phyloP scores from a whole-genome alignment of 192 early-diverging fungal genomes.

The Gonapodya sp. region DNA sequence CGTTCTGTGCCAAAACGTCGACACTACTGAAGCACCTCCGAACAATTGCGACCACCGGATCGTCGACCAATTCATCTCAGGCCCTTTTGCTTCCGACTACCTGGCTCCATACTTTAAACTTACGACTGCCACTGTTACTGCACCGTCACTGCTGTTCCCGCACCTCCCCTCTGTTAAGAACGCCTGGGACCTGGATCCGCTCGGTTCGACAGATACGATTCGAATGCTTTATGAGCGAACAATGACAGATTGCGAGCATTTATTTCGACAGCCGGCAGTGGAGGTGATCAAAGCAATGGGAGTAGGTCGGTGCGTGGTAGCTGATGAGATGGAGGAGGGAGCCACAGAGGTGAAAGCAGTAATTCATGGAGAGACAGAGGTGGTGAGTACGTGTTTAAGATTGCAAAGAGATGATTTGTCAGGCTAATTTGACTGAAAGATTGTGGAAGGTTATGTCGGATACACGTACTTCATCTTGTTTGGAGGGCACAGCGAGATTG shows the following conservation, averaged over 20 bases:
- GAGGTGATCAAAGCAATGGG: neutral
- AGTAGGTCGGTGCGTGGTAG: neutral
- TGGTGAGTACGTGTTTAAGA: no score
- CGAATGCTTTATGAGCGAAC: neutral
- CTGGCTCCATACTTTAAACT: neutral
- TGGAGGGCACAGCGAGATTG: no score
- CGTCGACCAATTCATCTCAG: neutral
- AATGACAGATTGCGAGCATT: neutral
- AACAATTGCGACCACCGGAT: neutral
- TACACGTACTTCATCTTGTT: no score
- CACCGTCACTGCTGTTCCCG: neutral
- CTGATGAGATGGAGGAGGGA: neutral
- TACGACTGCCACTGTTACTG: no score
- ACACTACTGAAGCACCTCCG: neutral
- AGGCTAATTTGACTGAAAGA: no score
- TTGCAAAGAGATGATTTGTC: no score
- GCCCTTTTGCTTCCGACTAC: neutral
- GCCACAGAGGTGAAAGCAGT: neutral
- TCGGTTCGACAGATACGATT: neutral
- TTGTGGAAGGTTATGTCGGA: no score
- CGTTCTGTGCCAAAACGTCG: neutral
- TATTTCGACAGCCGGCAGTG: neutral
- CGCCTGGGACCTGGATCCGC: neutral
- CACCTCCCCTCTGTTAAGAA: neutral
- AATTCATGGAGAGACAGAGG: neutral